A percentile compares a stretch with the other conserved stretches of the same genome.
Conservation (phyloP, 2,329 filamentous ascomycete species). For the Colletotrichum sublineola region DNA sequence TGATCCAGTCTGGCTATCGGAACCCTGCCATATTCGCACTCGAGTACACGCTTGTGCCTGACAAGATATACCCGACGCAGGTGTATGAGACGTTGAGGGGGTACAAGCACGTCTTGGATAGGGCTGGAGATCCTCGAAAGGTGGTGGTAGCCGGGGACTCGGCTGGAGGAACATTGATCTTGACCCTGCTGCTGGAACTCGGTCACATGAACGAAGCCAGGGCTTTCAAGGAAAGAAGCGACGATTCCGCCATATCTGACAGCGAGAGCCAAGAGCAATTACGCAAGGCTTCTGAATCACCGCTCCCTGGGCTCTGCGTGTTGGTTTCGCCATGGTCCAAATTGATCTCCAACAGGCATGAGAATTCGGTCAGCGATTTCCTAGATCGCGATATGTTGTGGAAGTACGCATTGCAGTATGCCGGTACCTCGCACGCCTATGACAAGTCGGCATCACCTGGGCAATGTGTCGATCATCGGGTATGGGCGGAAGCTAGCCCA, state of each 20-base stretch:
- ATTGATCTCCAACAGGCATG: constrained; percentile 76
- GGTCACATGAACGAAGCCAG: constrained; percentile 58
- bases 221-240: constrained; percentile 29
- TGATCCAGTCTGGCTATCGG: constrained; percentile 73
- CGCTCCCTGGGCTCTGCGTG: constrained; percentile 67
- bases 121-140: constrained; percentile 68
- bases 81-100: constrained; percentile 77
- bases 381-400: constrained; percentile 76
- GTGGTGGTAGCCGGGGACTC: constrained; percentile 84
- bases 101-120: constrained; percentile 77
- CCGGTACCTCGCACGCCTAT: constrained; percentile 60
- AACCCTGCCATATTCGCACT: constrained; percentile 85
- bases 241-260: constrained; percentile 38
- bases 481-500: constrained; percentile 78
- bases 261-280: constrained; percentile 27
- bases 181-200: constrained; percentile 79
- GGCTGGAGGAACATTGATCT: constrained; percentile 79
- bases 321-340: constrained; percentile 87
- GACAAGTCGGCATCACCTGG: constrained; percentile 72
- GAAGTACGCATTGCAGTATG: constrained; percentile 78
- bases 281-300: constrained; percentile 42
- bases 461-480: constrained; percentile 72
- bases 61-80: constrained; percentile 79
- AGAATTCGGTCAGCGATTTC: constrained; percentile 80
- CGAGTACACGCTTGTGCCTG: constrained; percentile 85